phyloP scores from a whole-genome alignment of 306 rosid species.

The Datisca glomerata region DNA sequence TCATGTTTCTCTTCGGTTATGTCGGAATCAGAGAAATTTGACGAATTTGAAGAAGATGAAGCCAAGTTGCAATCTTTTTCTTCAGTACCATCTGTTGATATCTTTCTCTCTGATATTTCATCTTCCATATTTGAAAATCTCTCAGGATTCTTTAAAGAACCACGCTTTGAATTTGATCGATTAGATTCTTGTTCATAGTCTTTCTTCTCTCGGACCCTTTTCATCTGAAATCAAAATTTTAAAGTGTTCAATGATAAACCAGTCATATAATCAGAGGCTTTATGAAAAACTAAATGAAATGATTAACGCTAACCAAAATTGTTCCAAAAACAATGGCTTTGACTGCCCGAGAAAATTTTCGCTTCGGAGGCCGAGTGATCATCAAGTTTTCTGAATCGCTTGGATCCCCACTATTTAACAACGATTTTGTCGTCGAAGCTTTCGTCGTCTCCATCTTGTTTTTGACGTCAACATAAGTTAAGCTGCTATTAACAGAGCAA shows the following conservation, averaged over 20 bases:
- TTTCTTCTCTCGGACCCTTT: conserved; percentile 18
- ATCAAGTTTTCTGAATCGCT: conserved; percentile 1
- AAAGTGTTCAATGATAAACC: no score
- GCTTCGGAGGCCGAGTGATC: conserved; percentile 18
- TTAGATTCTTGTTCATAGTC: conserved; percentile 17
- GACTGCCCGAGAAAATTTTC: conserved; percentile 25
- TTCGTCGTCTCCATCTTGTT: conserved; percentile 6
- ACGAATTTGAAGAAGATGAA: conserved; percentile 17
- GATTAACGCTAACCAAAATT: conserved; percentile 27
- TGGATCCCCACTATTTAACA: conserved; percentile 11
- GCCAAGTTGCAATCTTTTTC: no score
- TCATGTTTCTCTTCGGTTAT: conserved; percentile 4
- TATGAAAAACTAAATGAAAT: neutral
- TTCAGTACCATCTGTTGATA: neutral
- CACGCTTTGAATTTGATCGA: conserved; percentile 26
- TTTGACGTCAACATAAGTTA: conserved; percentile 8
- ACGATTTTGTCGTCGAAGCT: conserved; percentile 11
- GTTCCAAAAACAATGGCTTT: conserved; percentile 41
- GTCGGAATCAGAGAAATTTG: neutral
- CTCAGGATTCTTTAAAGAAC: conserved; percentile 10
- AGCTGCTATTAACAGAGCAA: conserved; percentile 17
- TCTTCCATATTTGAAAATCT: conserved; percentile 7
- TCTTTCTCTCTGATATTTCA: conserved; percentile 6
- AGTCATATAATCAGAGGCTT: neutral
- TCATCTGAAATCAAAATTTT: no score